Evolutionary conservation across 2,329 filamentous ascomycete genomes (phyloP).

Genomic region (Scorias spongiosa): DNA sequence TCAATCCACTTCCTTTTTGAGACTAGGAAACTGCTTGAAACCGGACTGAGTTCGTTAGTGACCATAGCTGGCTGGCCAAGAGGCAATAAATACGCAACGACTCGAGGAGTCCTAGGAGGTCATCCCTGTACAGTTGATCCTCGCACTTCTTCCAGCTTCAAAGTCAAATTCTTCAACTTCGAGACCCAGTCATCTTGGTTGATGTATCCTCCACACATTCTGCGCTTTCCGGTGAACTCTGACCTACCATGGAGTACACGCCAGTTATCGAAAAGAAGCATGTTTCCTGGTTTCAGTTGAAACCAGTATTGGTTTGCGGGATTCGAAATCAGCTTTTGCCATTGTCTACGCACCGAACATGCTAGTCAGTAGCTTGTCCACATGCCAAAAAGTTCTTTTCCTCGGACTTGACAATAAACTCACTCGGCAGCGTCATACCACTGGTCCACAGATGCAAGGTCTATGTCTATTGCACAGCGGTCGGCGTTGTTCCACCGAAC

Average conservation of each 20-base stretch:
- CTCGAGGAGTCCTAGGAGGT: too few species aligned
- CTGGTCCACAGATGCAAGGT: conserved; percentile 26
- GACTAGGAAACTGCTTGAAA: too few species aligned
- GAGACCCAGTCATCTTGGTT: conserved; percentile 71
- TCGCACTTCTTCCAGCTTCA: conserved; percentile 19
- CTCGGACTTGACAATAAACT: conserved; percentile 1
- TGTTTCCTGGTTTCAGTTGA: conserved; percentile 62
- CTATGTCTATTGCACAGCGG: conserved; percentile 37
- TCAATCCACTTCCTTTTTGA: too few species aligned
- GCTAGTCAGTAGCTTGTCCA: background rate
- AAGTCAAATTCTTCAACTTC: conserved; percentile 58
- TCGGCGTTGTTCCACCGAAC: conserved; percentile 93
- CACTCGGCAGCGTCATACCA: conserved; percentile 66
- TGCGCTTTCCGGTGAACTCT: conserved; percentile 66
- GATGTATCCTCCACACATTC: conserved; percentile 83
- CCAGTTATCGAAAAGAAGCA: conserved; percentile 93
- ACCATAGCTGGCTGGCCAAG: too few species aligned
- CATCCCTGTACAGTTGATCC: conserved; percentile 13
- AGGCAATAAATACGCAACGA: too few species aligned
- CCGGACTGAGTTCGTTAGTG: too few species aligned
- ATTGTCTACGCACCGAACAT: conserved; percentile 34
- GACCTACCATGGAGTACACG: conserved; percentile 76
- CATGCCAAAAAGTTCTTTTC: too few species aligned
- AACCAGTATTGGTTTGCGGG: conserved; percentile 59
- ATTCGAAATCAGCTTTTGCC: conserved; percentile 52